Evolutionary conservation across 208 protist species (phyloP), one percentile per base, ranked within the genome.

Genomic region (Plasmodiophora brassicae): DNA sequence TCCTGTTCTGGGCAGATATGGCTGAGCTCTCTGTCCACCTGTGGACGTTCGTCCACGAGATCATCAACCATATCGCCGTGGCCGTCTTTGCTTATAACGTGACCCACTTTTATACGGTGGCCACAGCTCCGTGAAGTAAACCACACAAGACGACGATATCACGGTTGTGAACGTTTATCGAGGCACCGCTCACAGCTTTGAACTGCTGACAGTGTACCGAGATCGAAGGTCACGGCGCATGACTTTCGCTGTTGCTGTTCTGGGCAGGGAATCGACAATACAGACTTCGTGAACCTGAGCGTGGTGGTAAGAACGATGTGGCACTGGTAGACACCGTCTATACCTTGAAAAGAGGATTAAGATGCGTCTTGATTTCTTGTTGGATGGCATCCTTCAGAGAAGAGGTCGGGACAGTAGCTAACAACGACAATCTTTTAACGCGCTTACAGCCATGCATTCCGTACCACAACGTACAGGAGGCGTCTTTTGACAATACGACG

Each of bases 161-260:
- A n/a, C n/a, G n/a, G n/a, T n/a, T n/a, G n/a, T n/a, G n/a, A n/a
- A n/a, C n/a, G n/a, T n/a, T n/a, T n/a, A n/a, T n/a, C n/a, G n/a
- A n/a, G n/a, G n/a, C n/a, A n/a, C n/a, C n/a, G n/a, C 50, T 78
- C n/a, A 78, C 14, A 78, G 65, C n/a, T 78, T 78, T 38, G 65
- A 32, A 5, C 41, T 5, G 5, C 65, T 5, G n/a, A 60, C 50
- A 32, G 5, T 86, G 44, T 86, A 86, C 36, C n/a, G 46, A 65
- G 10, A 14, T 57, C 84, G 45, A 25, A 86, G 50, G 10, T 71
- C 50, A 71, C 84, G 84, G 10, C 84, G 5, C 84, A 86, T 86
- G 1, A 86, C n/a, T 44, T 86, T 86, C 46, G 28, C 84, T n/a
- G 84, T 71, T 71, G 84, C 14, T n/a, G 84, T 86, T n/a, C 5